Evolutionary conservation across 768 basidiomycete genomes (phyloP).

Genomic region (Leucosporidium scottii): DNA sequence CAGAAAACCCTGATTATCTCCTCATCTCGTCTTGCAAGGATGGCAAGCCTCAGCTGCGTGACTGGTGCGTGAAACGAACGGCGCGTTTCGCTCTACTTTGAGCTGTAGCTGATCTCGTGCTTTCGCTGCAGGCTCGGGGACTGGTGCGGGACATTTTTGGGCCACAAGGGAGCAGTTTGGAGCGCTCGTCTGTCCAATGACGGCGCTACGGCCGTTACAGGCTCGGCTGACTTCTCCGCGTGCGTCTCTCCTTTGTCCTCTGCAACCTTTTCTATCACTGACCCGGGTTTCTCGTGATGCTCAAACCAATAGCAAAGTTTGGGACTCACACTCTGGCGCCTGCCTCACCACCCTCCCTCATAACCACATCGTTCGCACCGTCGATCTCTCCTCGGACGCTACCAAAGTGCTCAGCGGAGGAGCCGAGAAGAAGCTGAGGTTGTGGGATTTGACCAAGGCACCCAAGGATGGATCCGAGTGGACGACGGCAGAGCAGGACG

Average conservation of each 20-base stretch:
- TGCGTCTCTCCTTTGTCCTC: constrained; percentile 46
- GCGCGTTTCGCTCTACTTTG: not conserved
- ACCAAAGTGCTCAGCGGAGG: constrained; percentile 79
- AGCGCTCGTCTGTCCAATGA: constrained; percentile 83
- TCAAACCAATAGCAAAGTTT: constrained; percentile 24
- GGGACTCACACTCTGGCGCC: constrained; percentile 49
- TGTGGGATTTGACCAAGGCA: constrained; percentile 80
- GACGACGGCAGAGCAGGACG: not conserved
- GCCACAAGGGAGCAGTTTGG: constrained; percentile 84
- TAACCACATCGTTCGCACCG: constrained; percentile 94
- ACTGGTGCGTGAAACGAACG: constrained; percentile 2
- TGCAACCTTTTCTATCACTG: constrained; percentile 4
- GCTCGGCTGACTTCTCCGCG: constrained; percentile 97
- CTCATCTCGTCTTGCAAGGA: constrained; percentile 97
- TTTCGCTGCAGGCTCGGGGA: constrained; percentile 93
- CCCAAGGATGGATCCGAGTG: constrained; percentile 5
- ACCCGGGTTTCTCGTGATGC: constrained; percentile 1
- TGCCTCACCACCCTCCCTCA: constrained; percentile 91
- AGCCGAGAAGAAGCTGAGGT: constrained; percentile 92
- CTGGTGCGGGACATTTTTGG: constrained; percentile 73
- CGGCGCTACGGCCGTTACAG: constrained; percentile 77
- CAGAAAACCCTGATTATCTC: constrained; percentile 70
- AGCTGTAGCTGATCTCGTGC: constrained; percentile 48
- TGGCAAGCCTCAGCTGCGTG: constrained; percentile 62
- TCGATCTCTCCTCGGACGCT: constrained; percentile 68